Conservation (phyloP, 2,329 filamentous ascomycete species). For the Celoporthe dispersa region DNA sequence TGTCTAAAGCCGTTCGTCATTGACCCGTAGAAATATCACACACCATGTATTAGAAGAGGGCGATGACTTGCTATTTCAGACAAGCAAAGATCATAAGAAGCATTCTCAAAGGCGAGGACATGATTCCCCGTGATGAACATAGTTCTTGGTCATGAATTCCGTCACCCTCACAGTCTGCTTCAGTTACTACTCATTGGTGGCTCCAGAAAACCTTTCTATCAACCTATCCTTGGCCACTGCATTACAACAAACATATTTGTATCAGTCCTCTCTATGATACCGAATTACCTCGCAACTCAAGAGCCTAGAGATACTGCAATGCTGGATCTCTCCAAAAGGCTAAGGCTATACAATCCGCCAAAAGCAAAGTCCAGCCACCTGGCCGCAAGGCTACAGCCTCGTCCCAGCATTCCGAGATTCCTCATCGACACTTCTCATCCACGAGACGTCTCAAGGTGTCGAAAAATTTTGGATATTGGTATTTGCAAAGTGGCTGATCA, state of each 20-base stretch:
- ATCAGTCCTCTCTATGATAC: neutral
- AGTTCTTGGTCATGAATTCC: too few species aligned
- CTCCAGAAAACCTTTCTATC: too few species aligned
- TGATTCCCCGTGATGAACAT: too few species aligned
- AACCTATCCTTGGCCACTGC: too few species aligned
- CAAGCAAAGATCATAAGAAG: neutral
- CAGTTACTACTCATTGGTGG: too few species aligned
- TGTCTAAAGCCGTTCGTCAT: too few species aligned
- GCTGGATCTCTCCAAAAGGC: neutral
- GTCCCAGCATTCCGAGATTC: neutral
- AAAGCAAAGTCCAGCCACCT: neutral
- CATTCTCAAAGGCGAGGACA: neutral
- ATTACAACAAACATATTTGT: neutral
- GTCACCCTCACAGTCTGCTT: neutral
- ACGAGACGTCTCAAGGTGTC: neutral
- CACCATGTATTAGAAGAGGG: too few species aligned
- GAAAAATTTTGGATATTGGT: neutral
- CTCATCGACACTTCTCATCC: neutral
- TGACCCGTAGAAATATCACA: too few species aligned
- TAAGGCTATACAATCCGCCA: neutral
- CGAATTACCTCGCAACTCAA: neutral
- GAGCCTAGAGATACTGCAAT: neutral
- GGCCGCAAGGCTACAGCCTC: conserved; percentile 2
- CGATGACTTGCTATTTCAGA: neutral
- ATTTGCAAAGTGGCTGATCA: neutral